Percentiles rank a stretch among this genome's conserved stretches.
Conservation (phyloP, 2,329 filamentous ascomycete species). For the Metarhizium brunneum region DNA sequence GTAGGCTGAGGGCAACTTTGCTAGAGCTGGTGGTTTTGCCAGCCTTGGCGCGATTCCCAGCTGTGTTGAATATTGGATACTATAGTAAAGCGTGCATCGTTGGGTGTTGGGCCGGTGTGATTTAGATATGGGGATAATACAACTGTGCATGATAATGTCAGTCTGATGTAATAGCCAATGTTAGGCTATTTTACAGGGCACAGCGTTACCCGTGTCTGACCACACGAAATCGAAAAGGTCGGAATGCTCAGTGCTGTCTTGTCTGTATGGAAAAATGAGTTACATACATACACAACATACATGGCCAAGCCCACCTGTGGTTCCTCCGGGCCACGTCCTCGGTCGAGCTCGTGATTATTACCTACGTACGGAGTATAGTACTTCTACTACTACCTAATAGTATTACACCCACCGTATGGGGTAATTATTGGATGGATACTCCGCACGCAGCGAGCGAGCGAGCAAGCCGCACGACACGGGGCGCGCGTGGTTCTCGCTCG, state of each 20-base stretch:
- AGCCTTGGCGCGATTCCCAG: neutral
- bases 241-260: too few species aligned
- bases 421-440: too few species aligned
- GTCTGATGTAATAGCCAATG: too few species aligned
- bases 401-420: neutral
- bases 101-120: neutral
- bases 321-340: neutral
- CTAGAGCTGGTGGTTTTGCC: neutral
- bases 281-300: too few species aligned
- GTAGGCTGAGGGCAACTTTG: neutral
- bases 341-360: neutral
- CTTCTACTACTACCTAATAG: too few species aligned
- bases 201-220: too few species aligned
- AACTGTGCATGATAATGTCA: neutral
- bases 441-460: too few species aligned
- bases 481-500: neutral
- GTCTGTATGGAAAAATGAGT: too few species aligned
- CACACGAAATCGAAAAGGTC: too few species aligned
- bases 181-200: too few species aligned
- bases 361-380: too few species aligned
- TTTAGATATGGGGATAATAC: neutral
- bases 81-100: neutral
- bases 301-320: neutral
- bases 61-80: neutral
- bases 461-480: neutral